These are phyloP conservation scores for Oenanthe javanica DNA, from an alignment of 140 eudicot species.

Conservation along the genomic window DNA sequence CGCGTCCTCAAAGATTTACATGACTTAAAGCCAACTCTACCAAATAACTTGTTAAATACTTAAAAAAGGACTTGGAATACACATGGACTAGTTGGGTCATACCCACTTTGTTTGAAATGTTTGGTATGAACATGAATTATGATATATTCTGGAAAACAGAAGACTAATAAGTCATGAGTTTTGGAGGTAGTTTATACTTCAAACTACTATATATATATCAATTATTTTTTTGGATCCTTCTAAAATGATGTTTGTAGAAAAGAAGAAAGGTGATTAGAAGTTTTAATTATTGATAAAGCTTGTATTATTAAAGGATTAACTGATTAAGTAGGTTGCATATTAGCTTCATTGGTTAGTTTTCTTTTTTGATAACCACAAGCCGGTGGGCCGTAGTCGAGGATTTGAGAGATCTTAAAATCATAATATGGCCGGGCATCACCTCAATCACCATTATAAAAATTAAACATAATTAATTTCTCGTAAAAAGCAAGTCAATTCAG, in stretches of 20 bases:
- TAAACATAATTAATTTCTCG: conserved; percentile 52
- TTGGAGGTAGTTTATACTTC: too few species aligned
- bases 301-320: conserved; percentile 38
- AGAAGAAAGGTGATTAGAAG: conserved; percentile 44
- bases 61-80: conserved; percentile 53
- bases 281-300: conserved; percentile 52
- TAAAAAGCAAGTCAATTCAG: conserved; percentile 30
- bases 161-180: too few species aligned
- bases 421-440: conserved; percentile 51
- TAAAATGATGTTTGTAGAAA: conserved; percentile 51
- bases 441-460: conserved; percentile 42
- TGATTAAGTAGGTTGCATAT: conserved; percentile 17
- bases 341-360: conserved; percentile 37
- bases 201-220: too few species aligned
- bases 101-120: conserved; percentile 56
- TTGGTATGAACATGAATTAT: conserved; percentile 32
- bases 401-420: conserved; percentile 71
- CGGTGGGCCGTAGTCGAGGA: conserved; percentile 62
- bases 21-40: conserved; percentile 83
- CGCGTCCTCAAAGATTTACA: conserved; percentile 21
- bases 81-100: conserved; percentile 59
- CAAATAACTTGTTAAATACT: conserved; percentile 22
- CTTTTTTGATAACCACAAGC: conserved; percentile 45
- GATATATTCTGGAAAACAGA: conserved; percentile 46
- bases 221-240: too few species aligned